Evolutionary conservation across 2,329 filamentous ascomycete genomes (phyloP).

Genomic region (Aspergillus persii): DNA sequence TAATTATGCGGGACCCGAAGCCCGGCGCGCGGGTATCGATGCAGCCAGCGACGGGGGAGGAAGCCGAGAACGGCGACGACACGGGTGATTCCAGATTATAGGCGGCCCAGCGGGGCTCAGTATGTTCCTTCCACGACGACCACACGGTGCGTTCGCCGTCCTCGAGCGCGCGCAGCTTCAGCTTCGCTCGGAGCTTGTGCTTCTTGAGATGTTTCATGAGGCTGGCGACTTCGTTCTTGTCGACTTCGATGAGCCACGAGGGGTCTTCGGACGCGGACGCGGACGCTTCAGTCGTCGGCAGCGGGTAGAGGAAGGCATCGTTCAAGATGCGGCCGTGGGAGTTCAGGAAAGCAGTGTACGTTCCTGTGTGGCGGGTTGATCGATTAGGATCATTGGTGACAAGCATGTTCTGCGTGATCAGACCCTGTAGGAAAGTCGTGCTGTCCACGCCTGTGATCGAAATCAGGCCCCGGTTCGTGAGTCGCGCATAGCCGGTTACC

Average conservation of each 20-base stretch:
- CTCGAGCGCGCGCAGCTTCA: conserved; percentile 65
- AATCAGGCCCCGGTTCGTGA: conserved; percentile 76
- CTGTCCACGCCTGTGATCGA: conserved; percentile 76
- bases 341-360: conserved; percentile 83
- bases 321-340: conserved; percentile 79
- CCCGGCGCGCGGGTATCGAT: conserved; percentile 41
- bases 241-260: conserved; percentile 77
- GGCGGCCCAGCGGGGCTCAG: conserved; percentile 36
- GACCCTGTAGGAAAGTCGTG: conserved; percentile 80
- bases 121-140: conserved; percentile 67
- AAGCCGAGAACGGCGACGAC: conserved; percentile 27
- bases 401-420: conserved; percentile 72
- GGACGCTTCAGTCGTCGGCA: conserved; percentile 36
- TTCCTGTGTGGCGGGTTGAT: conserved; percentile 47
- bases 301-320: conserved; percentile 85
- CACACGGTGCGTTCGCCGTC: conserved; percentile 66
- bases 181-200: conserved; percentile 81
- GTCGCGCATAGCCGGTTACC: conserved; percentile 46
- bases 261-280: conserved; percentile 22
- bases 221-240: conserved; percentile 61
- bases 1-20: conserved; percentile 40
- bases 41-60: conserved; percentile 32
- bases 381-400: conserved; percentile 42
- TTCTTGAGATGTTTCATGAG: conserved; percentile 73
- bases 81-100: conserved; percentile 38